A percentile compares a stretch with the other conserved stretches of the same genome.
Evolutionary conservation across 257 asterid genomes (phyloP).

Genomic region (Coffea eugenioides): DNA sequence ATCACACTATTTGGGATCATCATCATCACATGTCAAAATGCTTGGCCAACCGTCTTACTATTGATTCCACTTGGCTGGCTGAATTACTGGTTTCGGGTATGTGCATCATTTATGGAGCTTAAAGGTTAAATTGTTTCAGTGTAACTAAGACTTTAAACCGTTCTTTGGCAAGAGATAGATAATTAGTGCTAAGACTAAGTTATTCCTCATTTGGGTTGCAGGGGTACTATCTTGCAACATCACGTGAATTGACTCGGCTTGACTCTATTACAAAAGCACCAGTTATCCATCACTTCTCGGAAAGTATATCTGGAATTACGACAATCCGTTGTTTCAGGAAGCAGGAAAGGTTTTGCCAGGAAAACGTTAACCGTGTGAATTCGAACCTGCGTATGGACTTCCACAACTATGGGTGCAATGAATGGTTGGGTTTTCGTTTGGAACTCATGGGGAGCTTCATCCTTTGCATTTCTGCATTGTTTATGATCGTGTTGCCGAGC

Average conservation of each 20-base stretch:
- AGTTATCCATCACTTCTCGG: constrained; percentile 91
- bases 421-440: constrained; percentile 91
- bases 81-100: constrained; percentile 87
- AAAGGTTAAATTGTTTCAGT: neutral
- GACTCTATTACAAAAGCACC: constrained; percentile 98
- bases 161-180: neutral
- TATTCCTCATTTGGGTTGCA: constrained; percentile 26
- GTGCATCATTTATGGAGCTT: constrained; percentile 8
- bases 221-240: constrained; percentile 87
- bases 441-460: constrained; percentile 80
- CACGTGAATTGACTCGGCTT: constrained; percentile 89
- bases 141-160: neutral
- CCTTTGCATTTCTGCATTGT: constrained; percentile 75
- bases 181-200: neutral
- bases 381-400: constrained; percentile 87
- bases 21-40: constrained; percentile 82
- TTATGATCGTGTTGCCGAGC: constrained; percentile 89
- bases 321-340: constrained; percentile 83
- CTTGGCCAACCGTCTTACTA: constrained; percentile 86
- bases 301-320: constrained; percentile 91
- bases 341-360: constrained; percentile 65
- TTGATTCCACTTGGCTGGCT: constrained; percentile 91
- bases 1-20: constrained; percentile 62
- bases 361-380: constrained; percentile 73
- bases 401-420: constrained; percentile 88